These are phyloP conservation scores for Vitis hybrid DNA, from an alignment of 177 flowering plant species.

Conservation along the genomic window DNA sequence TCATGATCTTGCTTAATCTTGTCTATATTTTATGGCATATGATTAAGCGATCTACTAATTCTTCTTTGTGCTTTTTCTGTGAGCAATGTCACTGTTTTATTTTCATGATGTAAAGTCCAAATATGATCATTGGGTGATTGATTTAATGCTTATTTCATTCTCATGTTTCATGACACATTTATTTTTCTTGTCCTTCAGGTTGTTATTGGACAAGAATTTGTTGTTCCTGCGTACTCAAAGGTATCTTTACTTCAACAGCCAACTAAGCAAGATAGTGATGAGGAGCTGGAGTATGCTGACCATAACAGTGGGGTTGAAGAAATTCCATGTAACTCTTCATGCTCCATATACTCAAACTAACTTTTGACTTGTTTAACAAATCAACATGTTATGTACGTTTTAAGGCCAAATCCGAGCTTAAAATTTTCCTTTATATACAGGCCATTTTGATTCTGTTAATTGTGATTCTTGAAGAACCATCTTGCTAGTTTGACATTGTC, in stretches of 20 bases:
- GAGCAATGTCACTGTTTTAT: too few species aligned
- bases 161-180: not conserved
- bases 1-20: too few species aligned
- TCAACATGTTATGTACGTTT: too few species aligned
- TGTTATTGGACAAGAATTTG: slow-evolving; percentile 66
- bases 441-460: too few species aligned
- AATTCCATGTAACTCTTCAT: slow-evolving; percentile 37
- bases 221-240: slow-evolving; percentile 89
- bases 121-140: not conserved
- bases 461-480: too few species aligned
- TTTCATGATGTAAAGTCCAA: not conserved
- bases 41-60: too few species aligned
- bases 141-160: not conserved
- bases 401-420: too few species aligned
- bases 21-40: too few species aligned
- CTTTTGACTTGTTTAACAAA: too few species aligned
- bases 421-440: too few species aligned
- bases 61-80: too few species aligned
- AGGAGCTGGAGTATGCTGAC: slow-evolving; percentile 97
- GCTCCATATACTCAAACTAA: not conserved
- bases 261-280: slow-evolving; percentile 84
- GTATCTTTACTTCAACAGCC: slow-evolving; percentile 87
- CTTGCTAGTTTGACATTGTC: too few species aligned
- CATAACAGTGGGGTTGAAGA: slow-evolving; percentile 51
- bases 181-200: slow-evolving; percentile 46